phyloP scores from a whole-genome alignment of 2,329 filamentous ascomycete species.

The Leptographium flavum region DNA sequence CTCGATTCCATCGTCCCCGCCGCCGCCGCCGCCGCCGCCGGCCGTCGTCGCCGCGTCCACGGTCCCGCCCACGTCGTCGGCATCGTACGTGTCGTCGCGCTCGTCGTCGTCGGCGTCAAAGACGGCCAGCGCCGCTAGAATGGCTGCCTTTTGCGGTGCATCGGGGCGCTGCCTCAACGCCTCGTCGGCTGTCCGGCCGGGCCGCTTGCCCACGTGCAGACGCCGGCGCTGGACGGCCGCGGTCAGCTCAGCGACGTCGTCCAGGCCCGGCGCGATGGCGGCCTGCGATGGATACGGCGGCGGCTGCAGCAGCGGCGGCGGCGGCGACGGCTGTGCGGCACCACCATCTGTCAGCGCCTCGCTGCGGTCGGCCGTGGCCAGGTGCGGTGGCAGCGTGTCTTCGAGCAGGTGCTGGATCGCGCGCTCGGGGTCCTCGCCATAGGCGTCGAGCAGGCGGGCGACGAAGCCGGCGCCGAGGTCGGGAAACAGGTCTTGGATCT shows the following conservation, averaged over 20 bases:
- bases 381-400: slow-evolving; percentile 54
- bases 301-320: too few species aligned
- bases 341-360: slow-evolving; percentile 39
- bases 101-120: slow-evolving; percentile 96
- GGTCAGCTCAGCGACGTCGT: slow-evolving; percentile 60
- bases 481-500: slow-evolving; percentile 89
- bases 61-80: slow-evolving; percentile 78
- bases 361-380: slow-evolving; percentile 47
- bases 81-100: slow-evolving; percentile 91
- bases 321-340: too few species aligned
- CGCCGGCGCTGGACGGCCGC: slow-evolving; percentile 50
- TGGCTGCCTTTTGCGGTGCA: slow-evolving; percentile 67
- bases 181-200: slow-evolving; percentile 53
- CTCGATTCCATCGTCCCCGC: slow-evolving; percentile 47
- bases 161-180: slow-evolving; percentile 50
- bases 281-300: too few species aligned
- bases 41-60: slow-evolving; percentile 55
- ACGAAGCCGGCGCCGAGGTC: slow-evolving; percentile 75
- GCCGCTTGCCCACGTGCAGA: slow-evolving; percentile 66
- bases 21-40: slow-evolving; percentile 38
- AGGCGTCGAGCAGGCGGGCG: slow-evolving; percentile 64
- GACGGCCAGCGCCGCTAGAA: slow-evolving; percentile 71
- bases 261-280: slow-evolving; percentile 44
- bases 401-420: slow-evolving; percentile 74
- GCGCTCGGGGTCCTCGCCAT: slow-evolving; percentile 60